Evolutionary conservation across 2,329 filamentous ascomycete genomes (phyloP), one percentile per base, ranked within the genome.

Genomic region (Cadophora malorum): DNA sequence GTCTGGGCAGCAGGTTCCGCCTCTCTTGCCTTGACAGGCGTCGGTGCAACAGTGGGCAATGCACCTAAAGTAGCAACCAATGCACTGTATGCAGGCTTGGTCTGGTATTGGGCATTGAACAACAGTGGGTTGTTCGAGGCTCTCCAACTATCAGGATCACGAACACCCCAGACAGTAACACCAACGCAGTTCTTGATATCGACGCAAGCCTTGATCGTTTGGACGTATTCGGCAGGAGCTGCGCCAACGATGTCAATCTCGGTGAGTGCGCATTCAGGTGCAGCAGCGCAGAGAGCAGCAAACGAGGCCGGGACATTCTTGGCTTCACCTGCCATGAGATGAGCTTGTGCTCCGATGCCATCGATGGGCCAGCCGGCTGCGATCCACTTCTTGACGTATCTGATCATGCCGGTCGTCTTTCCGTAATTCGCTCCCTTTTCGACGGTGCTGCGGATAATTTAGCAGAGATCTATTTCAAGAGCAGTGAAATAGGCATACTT

Each of bases 221-320:
- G 49, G 28, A 72, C 68, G 55, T 73, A 73, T 28, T 73, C 72
- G 4, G 63, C 23, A 1, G 83, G 71, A n/a, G 83, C 79, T 8
- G 86, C 87, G 21, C 81, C 80, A 62, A 84, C 83, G 74, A 92
- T 91, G 74, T 92, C 90, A 25, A 91, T 82, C 79, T 91, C 89
- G 0, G 89, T 91, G 63, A 91, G 83, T 7, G 89, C 88, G 45
- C 90, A 83, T 74, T 91, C 88, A 4, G 70, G 61, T 25, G 85
- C 87, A n/a, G 90, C 81, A 0, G 80, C 79, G 73, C 83, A 80
- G 67, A 91, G 80, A 28, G 87, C 85, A 14, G 74, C 81, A 9
- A 82, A 81, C 82, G 71, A 68, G 16, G 66, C 69, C 6, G 69
- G 41, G n/a, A 69, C 67, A 49, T 69, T 70, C 50, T 59, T 68